These are phyloP conservation scores for Stephania cephalantha DNA, from an alignment of 164 flowering plant genomes.

Conservation along the genomic window DNA sequence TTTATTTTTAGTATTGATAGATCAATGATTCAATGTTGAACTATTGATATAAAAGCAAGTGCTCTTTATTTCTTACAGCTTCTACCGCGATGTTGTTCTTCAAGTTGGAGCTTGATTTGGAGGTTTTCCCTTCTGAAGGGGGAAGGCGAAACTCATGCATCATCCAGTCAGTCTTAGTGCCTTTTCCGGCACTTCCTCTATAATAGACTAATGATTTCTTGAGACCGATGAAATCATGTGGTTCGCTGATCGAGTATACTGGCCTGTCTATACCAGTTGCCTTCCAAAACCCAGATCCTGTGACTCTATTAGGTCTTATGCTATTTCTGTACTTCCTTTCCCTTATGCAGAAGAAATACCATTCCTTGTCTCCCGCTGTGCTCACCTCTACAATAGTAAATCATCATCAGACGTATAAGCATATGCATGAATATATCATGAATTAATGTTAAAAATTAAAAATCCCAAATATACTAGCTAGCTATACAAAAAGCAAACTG, in stretches of 20 bases:
- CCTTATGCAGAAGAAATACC: slow-evolving; percentile 84
- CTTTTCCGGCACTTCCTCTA: slow-evolving; percentile 89
- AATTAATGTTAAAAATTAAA: no score
- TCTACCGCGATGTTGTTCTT: slow-evolving; percentile 26
- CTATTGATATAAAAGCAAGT: background rate
- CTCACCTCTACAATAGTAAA: slow-evolving; percentile 26
- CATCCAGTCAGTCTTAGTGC: slow-evolving; percentile 98
- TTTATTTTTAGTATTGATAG: no score
- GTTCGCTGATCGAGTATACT: slow-evolving; percentile 37
- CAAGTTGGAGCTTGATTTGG: slow-evolving; percentile 9
- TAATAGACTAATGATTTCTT: slow-evolving; percentile 90
- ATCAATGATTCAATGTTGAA: background rate
- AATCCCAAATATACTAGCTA: background rate
- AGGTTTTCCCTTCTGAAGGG: background rate
- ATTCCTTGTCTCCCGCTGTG: slow-evolving; percentile 51
- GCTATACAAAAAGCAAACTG: no score
- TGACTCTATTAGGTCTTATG: slow-evolving; percentile 86
- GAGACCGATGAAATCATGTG: slow-evolving; percentile 56
- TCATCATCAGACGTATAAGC: background rate
- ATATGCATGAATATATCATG: background rate
- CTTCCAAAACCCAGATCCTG: slow-evolving; percentile 95
- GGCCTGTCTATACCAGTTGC: slow-evolving; percentile 93
- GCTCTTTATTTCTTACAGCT: slow-evolving; percentile 35
- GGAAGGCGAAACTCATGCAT: slow-evolving; percentile 98
- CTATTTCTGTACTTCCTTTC: slow-evolving; percentile 92